Base-by-base conservation (phyloP, 2,329 filamentous ascomycete genomes). In the Colletotrichum liriopes region DNA sequence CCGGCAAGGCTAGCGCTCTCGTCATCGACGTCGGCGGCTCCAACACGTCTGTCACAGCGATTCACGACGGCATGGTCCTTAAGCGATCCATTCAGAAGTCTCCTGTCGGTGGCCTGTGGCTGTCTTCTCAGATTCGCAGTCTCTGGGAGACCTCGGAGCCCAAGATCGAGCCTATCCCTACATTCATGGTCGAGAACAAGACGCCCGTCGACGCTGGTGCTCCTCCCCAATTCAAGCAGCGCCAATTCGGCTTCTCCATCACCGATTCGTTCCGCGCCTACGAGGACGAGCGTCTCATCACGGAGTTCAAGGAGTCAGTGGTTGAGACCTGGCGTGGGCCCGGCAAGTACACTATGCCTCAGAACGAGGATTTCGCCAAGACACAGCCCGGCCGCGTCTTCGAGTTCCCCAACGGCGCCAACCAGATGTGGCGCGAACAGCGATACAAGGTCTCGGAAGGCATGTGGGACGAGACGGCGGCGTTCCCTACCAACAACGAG, bases 261-360 rank as follows among this genome's bases (percentile, higher is more conserved):
- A 82, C 84, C 76, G 88, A 90, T 37, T 95, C 93, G 1, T 98
- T 95, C 88, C 91, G 93, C 72, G 86, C 87, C 23, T 92, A 96
- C 75, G 92, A 98, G 83, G 95, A 99, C 85, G 96, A 98, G 82
- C 93, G 96, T 65, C 92, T 98, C 52, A 85, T 99, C 69, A 95
- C 94, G 47, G 95, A 98, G 81, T 99, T 97, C 89, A 99, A 99
- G 85, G 97, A 99, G 84, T 97, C 93, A 23, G 94, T 98, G 20
- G 95, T 98, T 37, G 95, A 98, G 83, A 91, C 96, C 18, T 99
- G 96, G 96, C 90, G 91, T 35, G 94, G 94, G 0, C 94, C 94
- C 0, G 92, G 92, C 71, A 89, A 91, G 73, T 91, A 94, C 77
- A 81, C 82, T 52, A 83, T 82, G 76, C 89, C 84, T 29, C 91